Evolutionary conservation across 169 alveolate genomes (phyloP), one percentile per base, ranked within the genome.

Genomic region (Plasmodium cynomolgi): DNA sequence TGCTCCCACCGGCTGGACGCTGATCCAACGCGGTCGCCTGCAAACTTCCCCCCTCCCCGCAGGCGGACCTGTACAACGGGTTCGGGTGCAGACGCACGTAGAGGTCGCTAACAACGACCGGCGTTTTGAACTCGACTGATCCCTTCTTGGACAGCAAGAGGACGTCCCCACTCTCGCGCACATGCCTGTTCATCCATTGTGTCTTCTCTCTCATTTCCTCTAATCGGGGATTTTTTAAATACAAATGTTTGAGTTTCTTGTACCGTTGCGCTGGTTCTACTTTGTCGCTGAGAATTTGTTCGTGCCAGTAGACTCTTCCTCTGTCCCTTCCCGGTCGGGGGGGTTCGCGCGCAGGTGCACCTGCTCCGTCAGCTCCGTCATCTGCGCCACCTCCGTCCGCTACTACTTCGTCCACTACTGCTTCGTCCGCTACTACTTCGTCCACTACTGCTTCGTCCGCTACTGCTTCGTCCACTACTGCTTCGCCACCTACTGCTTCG

Each of bases 111-210:
- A 91, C 75, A 0, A 91, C 95, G 26, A 91, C 37, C 4, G 95
- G 95, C 0, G 13, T 71, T 3, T 72, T 39, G 62, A 91, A 91
- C 54, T 82, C 72, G 2, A 91, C 37, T 20, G 23, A 9, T 0
- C 95, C 95, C 37, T 72, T 91, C 39, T 73, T 81, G 5, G 95
- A 91, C 13, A 91, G 17, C 62, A 91, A 82, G 26, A 91, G 84
- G 26, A 82, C 20, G 7, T 83, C 83, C 39, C 62, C 80, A 73
- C 47, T 91, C 8, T 68, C 26, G 23, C 29, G 37, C 3, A 31
- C 20, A 47, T 17, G 33, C 3, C 34, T 73, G n/a, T 34, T 72
- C 39, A 82, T 91, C 41, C 56, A n/a, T 62, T 20, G 56, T 0
- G 79, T 15, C 34, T 34, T 58, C 20, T 62, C 94, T 2, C 1